A percentile compares a stretch with the other conserved stretches of the same genome.
phyloP scores from a whole-genome alignment of 176 grass and related monocot genomes.

The Puya raimondii region DNA sequence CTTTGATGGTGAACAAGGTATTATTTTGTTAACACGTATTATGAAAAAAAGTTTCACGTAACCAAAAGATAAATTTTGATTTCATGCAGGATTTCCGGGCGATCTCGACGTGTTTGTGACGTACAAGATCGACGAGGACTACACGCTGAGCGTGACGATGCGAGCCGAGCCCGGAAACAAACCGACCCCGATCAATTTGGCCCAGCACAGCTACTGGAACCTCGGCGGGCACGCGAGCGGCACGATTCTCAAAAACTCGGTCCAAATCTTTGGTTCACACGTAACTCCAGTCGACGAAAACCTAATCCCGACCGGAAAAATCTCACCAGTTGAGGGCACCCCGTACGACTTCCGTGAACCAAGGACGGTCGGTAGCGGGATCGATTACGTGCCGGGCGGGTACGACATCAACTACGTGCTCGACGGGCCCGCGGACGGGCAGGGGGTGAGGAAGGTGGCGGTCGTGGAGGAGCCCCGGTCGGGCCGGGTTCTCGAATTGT shows the following conservation, averaged over 20 bases:
- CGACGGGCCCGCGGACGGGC: constrained; percentile 35
- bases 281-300: constrained; percentile 43
- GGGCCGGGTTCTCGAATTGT: constrained; percentile 70
- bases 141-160: constrained; percentile 61
- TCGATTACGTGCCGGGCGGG: constrained; percentile 31
- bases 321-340: constrained; percentile 43
- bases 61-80: neutral
- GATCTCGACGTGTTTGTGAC: constrained; percentile 63
- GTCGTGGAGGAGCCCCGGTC: constrained; percentile 39
- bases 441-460: constrained; percentile 57
- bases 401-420: constrained; percentile 90
- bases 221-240: constrained; percentile 51
- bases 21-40: neutral
- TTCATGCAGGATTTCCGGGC: constrained; percentile 48
- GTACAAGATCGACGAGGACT: constrained; percentile 72
- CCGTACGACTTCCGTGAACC: constrained; percentile 54
- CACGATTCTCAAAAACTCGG: constrained; percentile 38
- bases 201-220: constrained; percentile 91
- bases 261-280: constrained; percentile 45
- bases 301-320: constrained; percentile 66
- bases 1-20: constrained; percentile 84
- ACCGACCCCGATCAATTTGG: constrained; percentile 65
- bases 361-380: constrained; percentile 13
- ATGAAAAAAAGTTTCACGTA: no score
- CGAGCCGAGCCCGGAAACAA: constrained; percentile 44